These are phyloP conservation scores for Polychytrium aggregatum DNA, from an alignment of 192 early-diverging fungal species.

Conservation along the genomic window DNA sequence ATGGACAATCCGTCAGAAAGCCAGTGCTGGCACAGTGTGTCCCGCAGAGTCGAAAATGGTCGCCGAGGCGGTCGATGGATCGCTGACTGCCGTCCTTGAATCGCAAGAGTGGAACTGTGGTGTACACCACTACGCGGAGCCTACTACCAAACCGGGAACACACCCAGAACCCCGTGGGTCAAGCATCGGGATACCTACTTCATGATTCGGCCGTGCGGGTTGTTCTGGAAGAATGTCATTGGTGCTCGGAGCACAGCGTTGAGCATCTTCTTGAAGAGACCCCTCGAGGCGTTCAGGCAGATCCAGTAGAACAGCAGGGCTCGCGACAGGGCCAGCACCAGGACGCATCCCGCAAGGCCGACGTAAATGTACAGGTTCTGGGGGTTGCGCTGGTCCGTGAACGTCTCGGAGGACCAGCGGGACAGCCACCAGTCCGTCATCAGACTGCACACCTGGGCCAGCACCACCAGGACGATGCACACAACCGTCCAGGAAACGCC, in stretches of 20 bases:
- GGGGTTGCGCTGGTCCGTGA: constrained; percentile 20
- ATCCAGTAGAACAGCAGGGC: constrained; percentile 40
- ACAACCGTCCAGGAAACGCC: constrained; percentile 6
- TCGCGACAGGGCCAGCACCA: constrained; percentile 33
- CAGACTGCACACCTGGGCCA: constrained; percentile 20
- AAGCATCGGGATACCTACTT: constrained; percentile 21
- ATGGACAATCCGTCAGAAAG: too few species aligned
- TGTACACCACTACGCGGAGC: too few species aligned
- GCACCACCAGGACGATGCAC: constrained; percentile 18
- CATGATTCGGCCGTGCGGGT: constrained; percentile 53
- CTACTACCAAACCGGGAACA: too few species aligned
- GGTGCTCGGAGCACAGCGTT: constrained; percentile 28
- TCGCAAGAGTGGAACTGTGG: too few species aligned
- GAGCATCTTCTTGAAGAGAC: constrained; percentile 32
- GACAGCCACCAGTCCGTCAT: constrained; percentile 45
- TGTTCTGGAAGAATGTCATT: constrained; percentile 47
- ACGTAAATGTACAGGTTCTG: constrained; percentile 30
- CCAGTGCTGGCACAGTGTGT: too few species aligned
- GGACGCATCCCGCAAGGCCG: constrained; percentile 23
- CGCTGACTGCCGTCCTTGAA: too few species aligned
- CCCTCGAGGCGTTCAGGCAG: constrained; percentile 20
- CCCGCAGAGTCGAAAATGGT: neutral
- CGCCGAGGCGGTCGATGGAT: too few species aligned
- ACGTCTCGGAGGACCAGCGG: constrained; percentile 26
- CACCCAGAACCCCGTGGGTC: too few species aligned